Evolutionary conservation across 2,329 filamentous ascomycete species (phyloP), one percentile per base, ranked within the genome.

Genomic region (Thermochaetoides dissita): DNA sequence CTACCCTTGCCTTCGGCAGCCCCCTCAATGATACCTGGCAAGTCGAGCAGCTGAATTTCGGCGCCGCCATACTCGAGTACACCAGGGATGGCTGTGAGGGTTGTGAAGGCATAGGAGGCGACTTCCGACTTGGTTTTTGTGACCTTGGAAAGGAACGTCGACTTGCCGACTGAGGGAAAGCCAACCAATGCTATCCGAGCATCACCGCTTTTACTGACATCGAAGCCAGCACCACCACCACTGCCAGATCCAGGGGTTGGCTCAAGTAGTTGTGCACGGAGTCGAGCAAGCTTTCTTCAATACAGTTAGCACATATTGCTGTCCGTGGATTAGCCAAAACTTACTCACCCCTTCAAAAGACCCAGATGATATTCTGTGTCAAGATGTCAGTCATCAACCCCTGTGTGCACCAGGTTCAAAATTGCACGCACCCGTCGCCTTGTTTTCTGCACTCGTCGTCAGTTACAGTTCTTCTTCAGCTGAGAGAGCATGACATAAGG

Each of bases 101-200:
- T 98, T 8, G 91, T 98, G 75, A 98, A 98, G 43, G 89, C 80
- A 59, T 98, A 98, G 0, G 91, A 84, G 1, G 91, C 91, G 29
- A 95, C 87, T 61, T 95, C 89, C 39, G 87, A 94, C 57, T 86
- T 87, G 34, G 93, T 98, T 66, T 94, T 96, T 39, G 91, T 98
- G 60, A 98, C 93, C 59, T 96, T 95, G 38, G 88, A 95, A n/a
- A 98, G 63, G 59, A 98, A 96, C 0, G 91, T 98, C 2, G 91
- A 98, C 68, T 98, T 98, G 60, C 91, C 91, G 40, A 98, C 91
- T 0, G 93, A 98, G 0, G 93, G 91, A 55, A 98, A 98, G n/a
- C 91, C 91, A 41, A 98, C 93, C 2, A 98, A 76, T 2, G 93
- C 87, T 64, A 98, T 96, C 56, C 91, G 79, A 10, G 91, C 91